These are phyloP conservation scores for Apiotrichum veenhuisii DNA, from an alignment of 1,284 basidiomycete genomes.

Conservation along the genomic window DNA sequence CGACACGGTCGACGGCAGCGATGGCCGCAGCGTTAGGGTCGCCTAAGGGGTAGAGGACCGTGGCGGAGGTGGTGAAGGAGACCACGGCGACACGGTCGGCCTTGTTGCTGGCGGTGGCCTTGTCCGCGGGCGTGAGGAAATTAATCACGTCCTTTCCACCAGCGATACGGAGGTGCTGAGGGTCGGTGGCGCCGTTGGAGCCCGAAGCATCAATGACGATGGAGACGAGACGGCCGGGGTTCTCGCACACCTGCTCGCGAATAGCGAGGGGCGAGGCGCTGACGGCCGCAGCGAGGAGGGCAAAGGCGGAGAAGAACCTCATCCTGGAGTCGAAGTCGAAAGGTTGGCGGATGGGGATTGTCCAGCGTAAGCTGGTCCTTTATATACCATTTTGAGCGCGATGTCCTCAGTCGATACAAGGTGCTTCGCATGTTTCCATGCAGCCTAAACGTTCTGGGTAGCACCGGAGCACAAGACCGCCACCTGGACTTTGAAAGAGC, in stretches of 20 bases:
- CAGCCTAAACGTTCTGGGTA: no score
- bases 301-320: constrained; percentile 9
- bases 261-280: neutral
- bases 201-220: constrained; percentile 9
- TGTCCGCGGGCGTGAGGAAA: neutral
- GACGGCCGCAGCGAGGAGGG: constrained; percentile 3
- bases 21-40: neutral
- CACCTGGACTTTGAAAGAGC: no score
- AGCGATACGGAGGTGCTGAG: constrained; percentile 4
- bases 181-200: constrained; percentile 7
- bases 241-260: neutral
- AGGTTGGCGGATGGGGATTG: no score
- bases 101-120: constrained; percentile 4
- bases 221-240: constrained; percentile 4
- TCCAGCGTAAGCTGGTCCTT: no score
- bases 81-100: constrained; percentile 7
- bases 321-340: no score
- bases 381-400: no score
- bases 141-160: constrained; percentile 4
- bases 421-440: no score
- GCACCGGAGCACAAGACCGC: no score
- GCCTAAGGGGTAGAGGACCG: constrained; percentile 4
- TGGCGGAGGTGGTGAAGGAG: neutral
- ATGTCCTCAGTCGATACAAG: no score
- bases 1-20: neutral